Evolutionary conservation across 2,329 filamentous ascomycete genomes (phyloP).

Genomic region (Colletotrichum viniferum): DNA sequence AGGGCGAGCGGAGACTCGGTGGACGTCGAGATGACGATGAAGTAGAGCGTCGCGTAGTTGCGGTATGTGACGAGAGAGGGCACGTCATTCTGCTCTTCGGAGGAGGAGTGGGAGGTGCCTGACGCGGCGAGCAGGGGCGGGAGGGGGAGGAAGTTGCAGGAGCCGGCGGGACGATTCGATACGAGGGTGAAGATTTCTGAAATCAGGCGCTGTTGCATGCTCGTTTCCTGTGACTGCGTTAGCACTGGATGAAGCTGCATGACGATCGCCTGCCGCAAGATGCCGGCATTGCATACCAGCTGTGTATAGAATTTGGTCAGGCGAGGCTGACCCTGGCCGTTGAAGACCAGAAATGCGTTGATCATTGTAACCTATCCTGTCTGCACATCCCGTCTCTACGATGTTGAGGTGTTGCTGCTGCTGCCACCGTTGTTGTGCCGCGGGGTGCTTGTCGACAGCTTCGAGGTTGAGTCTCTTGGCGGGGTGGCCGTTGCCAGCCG

Average conservation of each 20-base stretch:
- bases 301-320: slow-evolving; percentile 99
- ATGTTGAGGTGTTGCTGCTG: background rate
- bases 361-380: slow-evolving; percentile 71
- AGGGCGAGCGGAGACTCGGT: slow-evolving; percentile 95
- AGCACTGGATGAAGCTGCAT: background rate
- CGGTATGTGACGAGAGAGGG: slow-evolving; percentile 97
- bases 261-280: background rate
- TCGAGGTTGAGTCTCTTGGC: background rate
- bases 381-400: slow-evolving; percentile 23
- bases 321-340: slow-evolving; percentile 94
- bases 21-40: slow-evolving; percentile 96
- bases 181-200: slow-evolving; percentile 97
- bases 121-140: slow-evolving; percentile 69
- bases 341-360: slow-evolving; percentile 98
- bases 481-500: slow-evolving; percentile 3
- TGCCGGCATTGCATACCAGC: slow-evolving; percentile 62
- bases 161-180: slow-evolving; percentile 85
- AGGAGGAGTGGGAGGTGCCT: slow-evolving; percentile 66
- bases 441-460: background rate
- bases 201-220: slow-evolving; percentile 94
- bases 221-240: slow-evolving; percentile 74
- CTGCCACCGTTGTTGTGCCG: background rate
- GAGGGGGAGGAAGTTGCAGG: slow-evolving; percentile 94
- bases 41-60: slow-evolving; percentile 97
- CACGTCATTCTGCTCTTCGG: slow-evolving; percentile 80